Conservation (phyloP, 495 filamentous ascomycete genomes). For the Hyaloscypha hepaticicola region DNA sequence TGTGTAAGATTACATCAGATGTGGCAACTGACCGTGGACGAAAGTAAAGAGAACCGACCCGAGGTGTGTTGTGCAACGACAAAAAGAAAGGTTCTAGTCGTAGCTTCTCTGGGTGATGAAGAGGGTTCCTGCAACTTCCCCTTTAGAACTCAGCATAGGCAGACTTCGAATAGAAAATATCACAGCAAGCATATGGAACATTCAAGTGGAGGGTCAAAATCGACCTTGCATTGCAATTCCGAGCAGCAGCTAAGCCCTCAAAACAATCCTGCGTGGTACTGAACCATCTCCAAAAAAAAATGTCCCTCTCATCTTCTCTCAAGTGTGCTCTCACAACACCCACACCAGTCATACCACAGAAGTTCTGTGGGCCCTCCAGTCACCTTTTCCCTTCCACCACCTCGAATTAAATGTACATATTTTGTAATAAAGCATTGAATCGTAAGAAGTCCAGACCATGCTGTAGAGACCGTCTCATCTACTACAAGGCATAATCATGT, state of each 20-base stretch:
- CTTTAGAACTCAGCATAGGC: too few species aligned
- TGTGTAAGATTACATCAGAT: too few species aligned
- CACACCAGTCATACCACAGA: background rate
- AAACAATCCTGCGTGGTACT: constrained; percentile 16
- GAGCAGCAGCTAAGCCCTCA: constrained; percentile 31
- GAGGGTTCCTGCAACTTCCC: too few species aligned
- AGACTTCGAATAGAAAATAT: too few species aligned
- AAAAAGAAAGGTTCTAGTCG: too few species aligned
- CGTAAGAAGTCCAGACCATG: constrained; percentile 16
- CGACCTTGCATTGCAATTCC: constrained; percentile 27
- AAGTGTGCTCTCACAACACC: background rate
- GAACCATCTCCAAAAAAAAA: constrained; percentile 16
- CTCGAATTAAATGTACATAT: constrained; percentile 29
- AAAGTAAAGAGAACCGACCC: too few species aligned
- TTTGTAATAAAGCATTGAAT: constrained; percentile 22
- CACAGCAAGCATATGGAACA: background rate
- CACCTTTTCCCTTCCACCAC: background rate
- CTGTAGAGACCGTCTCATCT: constrained; percentile 19
- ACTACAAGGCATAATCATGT: constrained; percentile 5
- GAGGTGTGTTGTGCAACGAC: too few species aligned
- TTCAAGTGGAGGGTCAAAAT: constrained; percentile 22
- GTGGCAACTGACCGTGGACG: too few species aligned
- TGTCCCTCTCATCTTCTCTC: background rate
- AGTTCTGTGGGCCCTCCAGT: background rate
- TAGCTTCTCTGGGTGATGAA: too few species aligned